These are phyloP conservation scores for Penicillium longicatenatum DNA, from an alignment of 495 filamentous ascomycete species.

Conservation along the genomic window DNA sequence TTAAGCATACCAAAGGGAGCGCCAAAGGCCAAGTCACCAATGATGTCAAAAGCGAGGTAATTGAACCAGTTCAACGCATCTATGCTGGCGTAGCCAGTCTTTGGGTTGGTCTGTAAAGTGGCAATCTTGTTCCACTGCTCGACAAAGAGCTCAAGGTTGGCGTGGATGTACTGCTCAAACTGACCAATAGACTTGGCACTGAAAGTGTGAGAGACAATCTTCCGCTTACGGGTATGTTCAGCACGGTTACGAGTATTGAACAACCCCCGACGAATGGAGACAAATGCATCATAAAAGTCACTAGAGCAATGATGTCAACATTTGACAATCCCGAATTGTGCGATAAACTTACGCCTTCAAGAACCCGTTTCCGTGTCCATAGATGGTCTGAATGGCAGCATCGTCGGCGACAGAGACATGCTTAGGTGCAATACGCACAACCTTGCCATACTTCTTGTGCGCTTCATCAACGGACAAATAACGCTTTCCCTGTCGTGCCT, in stretches of 20 bases:
- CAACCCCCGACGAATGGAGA: slow-evolving; percentile 79
- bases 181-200: slow-evolving; percentile 76
- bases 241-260: slow-evolving; percentile 87
- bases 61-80: slow-evolving; percentile 94
- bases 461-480: slow-evolving; percentile 69
- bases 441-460: slow-evolving; percentile 69
- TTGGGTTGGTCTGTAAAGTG: slow-evolving; percentile 43
- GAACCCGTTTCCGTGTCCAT: slow-evolving; percentile 72
- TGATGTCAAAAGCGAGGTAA: slow-evolving; percentile 90
- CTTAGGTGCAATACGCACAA: slow-evolving; percentile 61
- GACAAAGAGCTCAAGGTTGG: slow-evolving; percentile 75
- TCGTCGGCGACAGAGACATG: slow-evolving; percentile 63
- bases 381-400: slow-evolving; percentile 57
- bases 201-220: slow-evolving; percentile 86
- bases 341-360: slow-evolving; percentile 61
- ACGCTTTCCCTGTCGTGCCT: slow-evolving; percentile 65
- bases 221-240: slow-evolving; percentile 87
- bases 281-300: slow-evolving; percentile 89
- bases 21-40: slow-evolving; percentile 63
- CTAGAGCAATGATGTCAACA: slow-evolving; percentile 34
- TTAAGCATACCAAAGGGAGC: slow-evolving; percentile 57
- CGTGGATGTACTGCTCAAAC: slow-evolving; percentile 88
- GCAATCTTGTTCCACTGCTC: slow-evolving; percentile 67
- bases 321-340: neutral
- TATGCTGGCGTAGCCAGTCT: slow-evolving; percentile 58